phyloP scores from a whole-genome alignment of 1,284 basidiomycete genomes.

The Ganoderma multipileum region DNA sequence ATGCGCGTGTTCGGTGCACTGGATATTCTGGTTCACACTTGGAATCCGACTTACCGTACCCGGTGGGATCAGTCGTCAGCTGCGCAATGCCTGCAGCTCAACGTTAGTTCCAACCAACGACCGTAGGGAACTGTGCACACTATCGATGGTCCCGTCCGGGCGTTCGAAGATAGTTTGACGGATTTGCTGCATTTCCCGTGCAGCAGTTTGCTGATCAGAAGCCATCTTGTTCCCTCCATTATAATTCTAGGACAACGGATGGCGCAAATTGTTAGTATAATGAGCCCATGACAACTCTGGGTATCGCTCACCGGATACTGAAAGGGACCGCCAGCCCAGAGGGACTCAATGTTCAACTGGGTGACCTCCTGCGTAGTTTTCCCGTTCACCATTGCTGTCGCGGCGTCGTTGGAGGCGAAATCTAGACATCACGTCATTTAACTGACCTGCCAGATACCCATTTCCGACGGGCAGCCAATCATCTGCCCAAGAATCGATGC shows the following conservation, averaged over 20 bases:
- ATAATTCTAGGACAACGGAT: conserved; percentile 55
- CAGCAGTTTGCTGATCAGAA: conserved; percentile 51
- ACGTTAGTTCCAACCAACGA: not conserved
- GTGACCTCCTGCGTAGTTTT: conserved; percentile 64
- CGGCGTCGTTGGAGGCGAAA: not conserved
- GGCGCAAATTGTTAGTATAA: not conserved
- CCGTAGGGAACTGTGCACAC: conserved; percentile 44
- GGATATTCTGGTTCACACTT: no score
- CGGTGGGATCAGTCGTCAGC: conserved; percentile 58
- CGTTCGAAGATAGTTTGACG: conserved; percentile 65
- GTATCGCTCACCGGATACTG: conserved; percentile 68
- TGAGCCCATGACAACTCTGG: conserved; percentile 12
- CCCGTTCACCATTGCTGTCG: conserved; percentile 68
- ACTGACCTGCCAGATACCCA: conserved; percentile 70
- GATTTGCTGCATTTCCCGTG: conserved; percentile 57
- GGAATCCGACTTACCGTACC: conserved; percentile 55
- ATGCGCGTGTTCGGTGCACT: not conserved
- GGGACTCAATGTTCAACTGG: conserved; percentile 75
- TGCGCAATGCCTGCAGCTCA: conserved; percentile 55
- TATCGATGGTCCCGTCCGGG: conserved; percentile 61
- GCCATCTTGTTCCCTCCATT: conserved; percentile 73
- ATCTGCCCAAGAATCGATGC: conserved; percentile 53
- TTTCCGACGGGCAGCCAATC: conserved; percentile 76
- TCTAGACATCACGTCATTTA: not conserved
- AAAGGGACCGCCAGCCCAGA: conserved; percentile 79